Conservation (phyloP, 495 filamentous ascomycete genomes). For the Chaetomium fimeti region DNA sequence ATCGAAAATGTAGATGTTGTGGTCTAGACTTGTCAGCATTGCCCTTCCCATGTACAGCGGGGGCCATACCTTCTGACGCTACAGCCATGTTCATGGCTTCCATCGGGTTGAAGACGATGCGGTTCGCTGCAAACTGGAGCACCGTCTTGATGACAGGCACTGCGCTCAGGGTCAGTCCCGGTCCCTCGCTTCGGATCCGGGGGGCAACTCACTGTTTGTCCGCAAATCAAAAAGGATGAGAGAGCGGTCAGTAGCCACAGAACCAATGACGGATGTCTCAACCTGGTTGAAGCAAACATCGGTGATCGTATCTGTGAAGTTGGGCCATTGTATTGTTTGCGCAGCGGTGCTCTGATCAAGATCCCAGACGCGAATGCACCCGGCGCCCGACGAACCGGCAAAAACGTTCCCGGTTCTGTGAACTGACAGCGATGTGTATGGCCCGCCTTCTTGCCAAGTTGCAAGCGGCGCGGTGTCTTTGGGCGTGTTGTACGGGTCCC, state of each 20-base stretch:
- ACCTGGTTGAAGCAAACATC: conserved; percentile 87
- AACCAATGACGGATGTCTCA: conserved; percentile 86
- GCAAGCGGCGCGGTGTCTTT: conserved; percentile 63
- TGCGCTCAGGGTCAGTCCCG: conserved; percentile 33
- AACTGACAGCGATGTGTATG: conserved; percentile 81
- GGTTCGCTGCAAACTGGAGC: conserved; percentile 78
- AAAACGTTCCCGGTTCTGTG: conserved; percentile 69
- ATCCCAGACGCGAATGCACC: conserved; percentile 84
- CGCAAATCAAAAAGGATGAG: conserved; percentile 83
- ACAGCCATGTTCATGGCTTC: conserved; percentile 43
- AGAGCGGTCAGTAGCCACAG: conserved; percentile 77
- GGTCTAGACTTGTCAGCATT: conserved; percentile 35
- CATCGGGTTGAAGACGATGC: conserved; percentile 92
- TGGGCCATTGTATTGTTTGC: conserved; percentile 83
- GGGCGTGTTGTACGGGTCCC: conserved; percentile 78
- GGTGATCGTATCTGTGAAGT: conserved; percentile 85
- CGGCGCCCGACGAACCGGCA: conserved; percentile 73
- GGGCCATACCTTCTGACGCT: conserved; percentile 35
- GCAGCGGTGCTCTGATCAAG: conserved; percentile 66
- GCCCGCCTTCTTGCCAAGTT: conserved; percentile 76
- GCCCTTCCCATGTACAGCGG: background rate
- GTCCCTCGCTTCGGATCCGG: background rate
- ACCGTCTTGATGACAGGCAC: conserved; percentile 76
- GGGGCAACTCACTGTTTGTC: conserved; percentile 47
- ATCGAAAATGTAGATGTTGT: conserved; percentile 49